Evolutionary conservation across 768 basidiomycete species (phyloP), one percentile per base, ranked within the genome.

Genomic region (Leccinum ochraceum): DNA sequence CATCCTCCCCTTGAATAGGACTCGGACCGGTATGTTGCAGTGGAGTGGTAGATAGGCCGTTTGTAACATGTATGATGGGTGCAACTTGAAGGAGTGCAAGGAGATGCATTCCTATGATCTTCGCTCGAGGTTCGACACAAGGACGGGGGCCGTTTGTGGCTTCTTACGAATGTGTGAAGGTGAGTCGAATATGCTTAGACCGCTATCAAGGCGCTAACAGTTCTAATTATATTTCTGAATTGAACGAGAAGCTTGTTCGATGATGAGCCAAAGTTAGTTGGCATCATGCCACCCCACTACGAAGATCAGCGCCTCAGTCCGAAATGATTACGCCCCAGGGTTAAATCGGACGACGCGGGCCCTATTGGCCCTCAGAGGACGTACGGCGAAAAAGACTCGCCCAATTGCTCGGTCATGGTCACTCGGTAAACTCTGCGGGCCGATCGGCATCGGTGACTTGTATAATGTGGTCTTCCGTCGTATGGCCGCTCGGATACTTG

Each of bases 361-460:
- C 28, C 28, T 30, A 30, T 30, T 30, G 28, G 28, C 28, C 28
- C 28, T 30, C 28, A 30, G 55, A 42, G 49, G 30, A 57, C 64
- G 54, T 63, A 60, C 62, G 11, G 72, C 72, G 57, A 67, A 72
- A 75, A 74, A 30, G 52, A 13, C 70, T 65, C 74, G 22, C 42
- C n/a, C 39, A 20, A 28, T 22, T 37, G 14, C 26, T 30, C 22
- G 54, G 54, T 14, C 56, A 49, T 30, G 36, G n/a, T 14, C 28
- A 26, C 34, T 28, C 56, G 55, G 56, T 28, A 65, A 48, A 24
- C 24, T 13, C 9, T 10, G 53, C 63, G 62, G 61, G 37, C 71
- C 72, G 68, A 58, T 58, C 66, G 63, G 67, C 67, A 66, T 69
- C 56, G 59, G 66, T 13, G 34, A 60, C 42, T 48, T 28, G 56